These are phyloP conservation scores for Aspergillus texensis DNA, from an alignment of 2,329 filamentous ascomycete species.

Conservation along the genomic window DNA sequence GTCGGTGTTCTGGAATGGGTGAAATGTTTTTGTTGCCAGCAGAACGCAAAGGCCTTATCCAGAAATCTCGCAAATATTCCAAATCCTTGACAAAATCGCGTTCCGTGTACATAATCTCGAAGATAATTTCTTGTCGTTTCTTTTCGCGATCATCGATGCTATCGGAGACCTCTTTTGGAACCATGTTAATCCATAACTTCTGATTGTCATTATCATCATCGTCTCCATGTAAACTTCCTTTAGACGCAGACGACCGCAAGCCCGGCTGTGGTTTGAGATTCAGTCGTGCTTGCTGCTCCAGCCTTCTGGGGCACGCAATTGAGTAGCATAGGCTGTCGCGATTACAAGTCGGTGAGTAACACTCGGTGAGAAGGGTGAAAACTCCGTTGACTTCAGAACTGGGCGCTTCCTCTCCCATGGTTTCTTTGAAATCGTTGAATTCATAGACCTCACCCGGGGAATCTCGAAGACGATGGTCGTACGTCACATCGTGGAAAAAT, in stretches of 20 bases:
- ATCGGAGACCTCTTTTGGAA: constrained; percentile 91
- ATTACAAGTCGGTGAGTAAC: constrained; percentile 96
- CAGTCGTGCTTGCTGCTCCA: constrained; percentile 92
- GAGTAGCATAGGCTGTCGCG: constrained; percentile 95
- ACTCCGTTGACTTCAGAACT: constrained; percentile 85
- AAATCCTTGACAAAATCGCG: constrained; percentile 98
- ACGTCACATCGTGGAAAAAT: constrained; percentile 98
- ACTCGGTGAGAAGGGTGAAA: constrained; percentile 93
- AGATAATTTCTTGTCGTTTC: constrained; percentile 97
- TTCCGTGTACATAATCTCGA: constrained; percentile 97
- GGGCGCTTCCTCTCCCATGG: constrained; percentile 73
- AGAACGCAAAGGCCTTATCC: constrained; percentile 88
- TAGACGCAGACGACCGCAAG: constrained; percentile 71
- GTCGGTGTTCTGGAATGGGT: constrained; percentile 82
- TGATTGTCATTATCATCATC: constrained; percentile 92
- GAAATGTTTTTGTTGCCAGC: constrained; percentile 67
- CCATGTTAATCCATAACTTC: constrained; percentile 99
- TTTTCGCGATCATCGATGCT: constrained; percentile 88
- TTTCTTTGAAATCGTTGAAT: constrained; percentile 71
- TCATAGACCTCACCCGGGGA: constrained; percentile 96
- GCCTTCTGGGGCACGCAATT: constrained; percentile 87
- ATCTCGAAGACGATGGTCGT: constrained; percentile 92
- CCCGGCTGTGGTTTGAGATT: constrained; percentile 93
- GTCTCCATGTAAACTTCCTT: constrained; percentile 72
- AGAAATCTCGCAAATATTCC: constrained; percentile 96